A percentile compares a stretch with the other conserved stretches of the same genome.
Conservation (phyloP, 345 rosid species). For the Eucalyptus cloeziana region DNA sequence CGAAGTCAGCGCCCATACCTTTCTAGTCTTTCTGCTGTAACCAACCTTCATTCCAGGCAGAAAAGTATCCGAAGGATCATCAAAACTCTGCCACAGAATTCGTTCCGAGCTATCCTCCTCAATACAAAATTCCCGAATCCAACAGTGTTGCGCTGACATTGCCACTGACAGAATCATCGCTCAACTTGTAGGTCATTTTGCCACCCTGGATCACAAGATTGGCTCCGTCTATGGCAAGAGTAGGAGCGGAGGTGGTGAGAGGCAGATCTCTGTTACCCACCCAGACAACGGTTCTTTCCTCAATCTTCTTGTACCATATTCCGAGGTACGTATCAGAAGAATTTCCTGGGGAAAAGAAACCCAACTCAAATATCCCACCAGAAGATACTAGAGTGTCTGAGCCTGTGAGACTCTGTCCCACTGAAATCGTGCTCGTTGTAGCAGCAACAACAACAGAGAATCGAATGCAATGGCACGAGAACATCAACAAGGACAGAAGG, state of each 20-base stretch:
- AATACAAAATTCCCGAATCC: constrained; percentile 37
- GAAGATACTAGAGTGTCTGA: constrained; percentile 11
- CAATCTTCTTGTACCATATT: constrained; percentile 27
- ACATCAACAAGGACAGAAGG: neutral
- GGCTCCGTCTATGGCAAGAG: constrained; percentile 5
- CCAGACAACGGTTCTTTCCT: constrained; percentile 12
- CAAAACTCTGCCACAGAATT: constrained; percentile 44
- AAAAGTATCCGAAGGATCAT: constrained; percentile 18
- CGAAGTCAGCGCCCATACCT: neutral
- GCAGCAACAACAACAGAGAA: neutral
- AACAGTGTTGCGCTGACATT: constrained; percentile 11
- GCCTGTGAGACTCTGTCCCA: neutral
- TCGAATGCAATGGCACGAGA: neutral
- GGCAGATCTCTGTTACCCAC: constrained; percentile 26
- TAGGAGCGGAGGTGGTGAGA: constrained; percentile 1
- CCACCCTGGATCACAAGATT: neutral
- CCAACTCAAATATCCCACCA: constrained; percentile 14
- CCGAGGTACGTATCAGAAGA: constrained; percentile 17
- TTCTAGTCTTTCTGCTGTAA: neutral
- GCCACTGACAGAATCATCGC: neutral
- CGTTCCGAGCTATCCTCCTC: neutral
- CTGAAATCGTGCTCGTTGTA: neutral
- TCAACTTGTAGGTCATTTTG: neutral
- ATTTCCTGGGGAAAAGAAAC: constrained; percentile 14
- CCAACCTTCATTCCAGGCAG: constrained; percentile 35